Conservation (phyloP, 257 asterid genomes). For the Fraxinus cuspidata region DNA sequence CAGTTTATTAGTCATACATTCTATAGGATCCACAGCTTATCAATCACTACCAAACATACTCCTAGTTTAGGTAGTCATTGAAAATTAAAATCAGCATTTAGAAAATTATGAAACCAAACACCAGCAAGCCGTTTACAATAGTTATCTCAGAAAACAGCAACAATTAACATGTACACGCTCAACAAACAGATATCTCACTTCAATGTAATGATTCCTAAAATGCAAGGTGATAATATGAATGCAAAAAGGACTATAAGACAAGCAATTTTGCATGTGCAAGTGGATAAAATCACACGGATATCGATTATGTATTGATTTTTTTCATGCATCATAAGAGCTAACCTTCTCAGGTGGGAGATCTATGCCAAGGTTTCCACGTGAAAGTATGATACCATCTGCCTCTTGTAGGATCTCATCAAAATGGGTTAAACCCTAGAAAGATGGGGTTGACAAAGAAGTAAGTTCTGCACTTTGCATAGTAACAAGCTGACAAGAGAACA, state of each 20-base stretch:
- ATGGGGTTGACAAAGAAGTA: constrained; percentile 5
- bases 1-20: no score
- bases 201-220: not conserved
- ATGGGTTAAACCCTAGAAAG: constrained; percentile 75
- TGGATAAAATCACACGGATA: not conserved
- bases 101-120: not conserved
- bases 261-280: not conserved
- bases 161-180: not conserved
- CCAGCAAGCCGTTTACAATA: not conserved
- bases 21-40: no score
- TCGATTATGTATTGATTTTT: not conserved
- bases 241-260: not conserved
- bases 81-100: not conserved
- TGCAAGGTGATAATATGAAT: not conserved
- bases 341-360: constrained; percentile 98
- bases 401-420: constrained; percentile 86
- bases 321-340: constrained; percentile 11
- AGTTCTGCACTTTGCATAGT: constrained; percentile 18
- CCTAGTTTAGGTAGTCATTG: not conserved
- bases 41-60: no score
- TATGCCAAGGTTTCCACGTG: constrained; percentile 94
- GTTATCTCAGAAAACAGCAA: not conserved
- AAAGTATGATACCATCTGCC: constrained; percentile 87
- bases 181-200: not conserved
- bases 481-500: not conserved